phyloP scores from a whole-genome alignment of 2,329 filamentous ascomycete species.

The Immersiporthe knoxdaviesiana region DNA sequence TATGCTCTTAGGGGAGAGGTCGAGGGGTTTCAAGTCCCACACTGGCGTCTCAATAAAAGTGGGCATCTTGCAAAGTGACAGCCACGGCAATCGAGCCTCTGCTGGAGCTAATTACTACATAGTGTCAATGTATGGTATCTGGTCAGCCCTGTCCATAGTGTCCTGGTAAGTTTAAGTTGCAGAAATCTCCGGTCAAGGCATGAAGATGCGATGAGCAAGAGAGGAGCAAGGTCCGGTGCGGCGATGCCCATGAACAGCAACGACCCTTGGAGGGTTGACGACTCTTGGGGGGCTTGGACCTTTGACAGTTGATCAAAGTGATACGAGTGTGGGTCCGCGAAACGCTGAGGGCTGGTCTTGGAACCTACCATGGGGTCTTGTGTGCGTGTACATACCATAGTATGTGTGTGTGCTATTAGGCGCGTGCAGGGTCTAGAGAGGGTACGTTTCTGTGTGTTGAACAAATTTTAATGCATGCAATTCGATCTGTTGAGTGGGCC shows the following conservation, averaged over 20 bases:
- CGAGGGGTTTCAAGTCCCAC: not conserved
- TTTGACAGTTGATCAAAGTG: slow-evolving; percentile 13
- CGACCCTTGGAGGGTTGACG: not conserved
- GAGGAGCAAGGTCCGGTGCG: not conserved
- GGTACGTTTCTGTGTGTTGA: not conserved
- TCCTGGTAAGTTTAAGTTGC: not conserved
- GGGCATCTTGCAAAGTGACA: not conserved
- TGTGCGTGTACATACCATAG: no score
- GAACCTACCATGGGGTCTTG: not conserved
- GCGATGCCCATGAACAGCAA: not conserved
- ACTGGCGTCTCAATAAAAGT: not conserved
- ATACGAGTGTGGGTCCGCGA: slow-evolving; percentile 23
- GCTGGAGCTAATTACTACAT: not conserved
- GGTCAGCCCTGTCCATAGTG: not conserved
- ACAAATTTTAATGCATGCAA: not conserved
- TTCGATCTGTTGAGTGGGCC: slow-evolving; percentile 12
- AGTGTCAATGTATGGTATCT: not conserved
- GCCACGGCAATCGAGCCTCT: not conserved
- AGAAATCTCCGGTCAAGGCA: not conserved
- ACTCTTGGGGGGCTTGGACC: not conserved
- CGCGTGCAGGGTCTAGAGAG: not conserved
- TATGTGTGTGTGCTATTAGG: no score
- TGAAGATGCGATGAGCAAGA: not conserved
- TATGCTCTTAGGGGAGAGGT: not conserved
- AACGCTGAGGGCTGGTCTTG: slow-evolving; percentile 18